These are phyloP conservation scores for Epichloe elymi DNA, from an alignment of 2,329 filamentous ascomycete genomes.

Conservation along the genomic window DNA sequence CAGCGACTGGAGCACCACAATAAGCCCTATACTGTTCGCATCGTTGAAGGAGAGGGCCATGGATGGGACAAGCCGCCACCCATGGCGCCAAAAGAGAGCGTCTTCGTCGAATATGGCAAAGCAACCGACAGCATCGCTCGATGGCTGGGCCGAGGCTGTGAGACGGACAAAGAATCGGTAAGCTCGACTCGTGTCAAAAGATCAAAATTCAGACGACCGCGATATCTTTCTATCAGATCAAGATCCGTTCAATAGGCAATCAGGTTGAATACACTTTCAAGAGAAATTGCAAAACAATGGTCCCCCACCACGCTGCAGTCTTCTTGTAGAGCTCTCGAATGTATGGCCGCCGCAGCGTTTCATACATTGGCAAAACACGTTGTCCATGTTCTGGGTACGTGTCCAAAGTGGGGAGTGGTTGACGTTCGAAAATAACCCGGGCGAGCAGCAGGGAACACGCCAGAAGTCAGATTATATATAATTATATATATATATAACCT, in stretches of 20 bases:
- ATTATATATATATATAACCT: too few species aligned
- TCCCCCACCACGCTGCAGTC: slow-evolving; percentile 15
- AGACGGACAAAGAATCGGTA: slow-evolving; percentile 23
- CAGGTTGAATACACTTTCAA: neutral
- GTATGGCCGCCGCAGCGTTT: slow-evolving; percentile 27
- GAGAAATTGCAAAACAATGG: neutral
- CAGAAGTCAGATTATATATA: too few species aligned
- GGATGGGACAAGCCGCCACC: slow-evolving; percentile 36
- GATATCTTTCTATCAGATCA: slow-evolving; percentile 18
- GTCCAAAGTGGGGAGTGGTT: too few species aligned
- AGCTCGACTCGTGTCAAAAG: slow-evolving; percentile 22
- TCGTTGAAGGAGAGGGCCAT: slow-evolving; percentile 33
- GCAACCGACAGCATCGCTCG: slow-evolving; percentile 26
- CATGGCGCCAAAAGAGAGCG: slow-evolving; percentile 29
- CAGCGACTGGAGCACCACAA: slow-evolving; percentile 33
- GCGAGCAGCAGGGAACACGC: too few species aligned
- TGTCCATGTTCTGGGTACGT: slow-evolving; percentile 16
- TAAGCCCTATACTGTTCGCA: slow-evolving; percentile 24
- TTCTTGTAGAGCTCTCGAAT: slow-evolving; percentile 33
- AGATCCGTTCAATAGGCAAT: slow-evolving; percentile 16
- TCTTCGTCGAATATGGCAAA: slow-evolving; percentile 31
- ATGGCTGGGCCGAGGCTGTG: slow-evolving; percentile 27
- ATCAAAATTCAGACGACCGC: slow-evolving; percentile 18
- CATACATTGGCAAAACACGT: slow-evolving; percentile 32
- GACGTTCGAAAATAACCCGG: too few species aligned